Base-by-base conservation (phyloP, 139 green algal genomes). In the Tetratostichococcus sp. region DNA sequence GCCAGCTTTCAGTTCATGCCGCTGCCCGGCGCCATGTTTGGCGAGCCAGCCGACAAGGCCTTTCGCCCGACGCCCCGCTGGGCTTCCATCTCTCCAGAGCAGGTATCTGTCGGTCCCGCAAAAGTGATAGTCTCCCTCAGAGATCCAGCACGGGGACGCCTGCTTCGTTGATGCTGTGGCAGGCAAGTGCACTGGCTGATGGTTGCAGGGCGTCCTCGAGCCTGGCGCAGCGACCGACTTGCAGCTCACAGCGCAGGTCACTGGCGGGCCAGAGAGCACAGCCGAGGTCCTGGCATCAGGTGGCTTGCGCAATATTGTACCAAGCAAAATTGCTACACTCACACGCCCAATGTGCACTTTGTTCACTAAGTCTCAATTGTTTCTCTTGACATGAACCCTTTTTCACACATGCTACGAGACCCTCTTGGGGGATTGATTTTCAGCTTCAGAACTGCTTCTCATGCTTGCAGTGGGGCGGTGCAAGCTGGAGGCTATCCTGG, bases 401-500 rank as follows among this genome's bases (percentile, higher is more conserved):
- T n/a, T n/a, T n/a, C n/a, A n/a, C n/a, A n/a, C n/a, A n/a, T n/a
- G n/a, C n/a, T n/a, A n/a, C n/a, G n/a, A n/a, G n/a, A n/a, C n/a
- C n/a, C n/a, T n/a, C n/a, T n/a, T n/a, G n/a, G n/a, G n/a, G n/a
- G n/a, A n/a, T n/a, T n/a, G n/a, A n/a, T n/a, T n/a, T n/a, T n/a
- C n/a, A n/a, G n/a, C n/a, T n/a, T n/a, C n/a, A n/a, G n/a, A n/a
- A n/a, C n/a, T n/a, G n/a, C n/a, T n/a, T 23, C 50, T 62, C 17
- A 8, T 62, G 50, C 50, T 26, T 26, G 50, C 50, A 62, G 50
- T n/a, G 17, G 50, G 50, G 17, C 50, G 35, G 4, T 70, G 74
- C 65, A 76, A 75, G 72, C 74, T 94, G 71, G 89, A 94, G 17
- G 72, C 77, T 8, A 87, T 94, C n/a, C 72, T 90, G 50, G 88